These are phyloP conservation scores for Kwoniella mangroviensis DNA, from an alignment of 768 basidiomycete genomes.

Conservation along the genomic window DNA sequence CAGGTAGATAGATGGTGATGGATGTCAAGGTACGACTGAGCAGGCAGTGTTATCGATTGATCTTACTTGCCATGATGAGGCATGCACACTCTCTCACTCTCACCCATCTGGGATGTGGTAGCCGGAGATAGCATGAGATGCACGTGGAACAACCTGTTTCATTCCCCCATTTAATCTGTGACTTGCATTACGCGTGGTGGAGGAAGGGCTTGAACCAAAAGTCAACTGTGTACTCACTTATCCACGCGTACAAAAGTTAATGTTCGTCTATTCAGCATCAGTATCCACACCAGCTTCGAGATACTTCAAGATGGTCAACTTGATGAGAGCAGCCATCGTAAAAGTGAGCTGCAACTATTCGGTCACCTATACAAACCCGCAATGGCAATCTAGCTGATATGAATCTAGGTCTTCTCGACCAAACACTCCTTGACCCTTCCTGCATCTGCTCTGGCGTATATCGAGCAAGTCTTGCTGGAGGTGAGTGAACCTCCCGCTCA, in stretches of 20 bases:
- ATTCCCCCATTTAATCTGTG: neutral
- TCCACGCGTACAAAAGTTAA: conserved; percentile 17
- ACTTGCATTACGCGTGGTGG: conserved; percentile 15
- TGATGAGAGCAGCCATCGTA: conserved; percentile 50
- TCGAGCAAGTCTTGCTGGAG: conserved; percentile 52
- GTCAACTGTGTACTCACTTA: neutral
- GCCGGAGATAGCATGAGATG: neutral
- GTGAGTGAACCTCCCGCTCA: conserved; percentile 27
- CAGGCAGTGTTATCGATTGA: no score
- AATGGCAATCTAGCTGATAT: conserved; percentile 2
- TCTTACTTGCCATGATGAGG: no score
- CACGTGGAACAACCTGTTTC: neutral
- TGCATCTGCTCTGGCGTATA: conserved; percentile 49
- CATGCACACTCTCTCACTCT: no score
- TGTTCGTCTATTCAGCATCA: conserved; percentile 9
- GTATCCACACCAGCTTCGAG: neutral
- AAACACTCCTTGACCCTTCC: conserved; percentile 56
- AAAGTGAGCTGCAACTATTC: conserved; percentile 35
- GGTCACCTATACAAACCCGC: neutral
- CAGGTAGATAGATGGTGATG: no score
- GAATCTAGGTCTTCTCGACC: conserved; percentile 55
- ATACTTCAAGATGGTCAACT: conserved; percentile 40
- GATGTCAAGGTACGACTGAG: no score
- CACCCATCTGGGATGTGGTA: neutral
- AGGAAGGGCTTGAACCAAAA: conserved; percentile 4